Conservation (phyloP, 371 early-diverging fungal genomes). For the Apophysomyces sp. region DNA sequence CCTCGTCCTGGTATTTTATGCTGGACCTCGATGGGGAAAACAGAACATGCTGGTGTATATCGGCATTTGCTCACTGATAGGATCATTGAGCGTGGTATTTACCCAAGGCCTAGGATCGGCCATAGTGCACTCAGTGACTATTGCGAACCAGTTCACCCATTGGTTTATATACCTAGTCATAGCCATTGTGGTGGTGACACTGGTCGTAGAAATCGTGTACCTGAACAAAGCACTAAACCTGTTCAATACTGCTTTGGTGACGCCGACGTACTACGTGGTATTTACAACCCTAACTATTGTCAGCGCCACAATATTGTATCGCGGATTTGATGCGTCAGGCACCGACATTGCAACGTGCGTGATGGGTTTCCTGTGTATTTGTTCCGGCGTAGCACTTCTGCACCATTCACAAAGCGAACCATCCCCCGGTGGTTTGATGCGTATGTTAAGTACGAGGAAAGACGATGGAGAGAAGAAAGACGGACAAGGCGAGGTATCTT, state of each 20-base stretch:
- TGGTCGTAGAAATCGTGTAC: constrained; percentile 90
- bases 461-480: neutral
- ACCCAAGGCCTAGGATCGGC: constrained; percentile 92
- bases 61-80: constrained; percentile 84
- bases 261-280: constrained; percentile 92
- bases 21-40: constrained; percentile 86
- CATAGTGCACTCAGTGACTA: constrained; percentile 81
- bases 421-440: neutral
- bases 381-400: constrained; percentile 46
- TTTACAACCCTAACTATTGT: constrained; percentile 93
- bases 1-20: constrained; percentile 69
- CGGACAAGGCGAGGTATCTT: constrained; percentile 20
- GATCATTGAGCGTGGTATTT: constrained; percentile 92
- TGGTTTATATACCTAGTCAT: constrained; percentile 87
- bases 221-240: constrained; percentile 95
- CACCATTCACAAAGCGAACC: constrained; percentile 41
- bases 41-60: constrained; percentile 86
- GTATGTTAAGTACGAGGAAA: constrained; percentile 1
- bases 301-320: constrained; percentile 85
- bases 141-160: constrained; percentile 85
- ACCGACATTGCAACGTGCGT: constrained; percentile 82
- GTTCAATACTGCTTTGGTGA: constrained; percentile 90
- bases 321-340: constrained; percentile 82
- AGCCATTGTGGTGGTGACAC: constrained; percentile 71
- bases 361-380: constrained; percentile 89